These are phyloP conservation scores for Lachnellula occidentalis DNA, from an alignment of 2,329 filamentous ascomycete genomes.

Conservation along the genomic window DNA sequence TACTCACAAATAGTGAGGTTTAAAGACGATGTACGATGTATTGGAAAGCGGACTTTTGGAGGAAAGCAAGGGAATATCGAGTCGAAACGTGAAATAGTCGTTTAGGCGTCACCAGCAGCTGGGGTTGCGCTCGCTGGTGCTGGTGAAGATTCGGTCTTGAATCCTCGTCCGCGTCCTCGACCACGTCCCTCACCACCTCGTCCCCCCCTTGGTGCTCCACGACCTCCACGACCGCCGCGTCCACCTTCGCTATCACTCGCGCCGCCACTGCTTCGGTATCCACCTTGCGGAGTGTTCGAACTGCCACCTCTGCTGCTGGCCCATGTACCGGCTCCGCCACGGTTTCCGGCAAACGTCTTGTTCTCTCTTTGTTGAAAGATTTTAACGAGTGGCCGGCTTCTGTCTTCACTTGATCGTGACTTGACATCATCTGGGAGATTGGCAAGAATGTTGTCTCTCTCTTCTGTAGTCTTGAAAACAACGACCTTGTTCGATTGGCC, in stretches of 20 bases:
- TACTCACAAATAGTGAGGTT: constrained; percentile 26
- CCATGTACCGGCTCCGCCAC: constrained; percentile 64
- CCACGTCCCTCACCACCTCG: constrained; percentile 51
- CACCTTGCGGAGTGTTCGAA: constrained; percentile 51
- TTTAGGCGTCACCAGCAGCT: constrained; percentile 33
- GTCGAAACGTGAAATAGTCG: constrained; percentile 5
- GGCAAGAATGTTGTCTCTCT: constrained; percentile 73
- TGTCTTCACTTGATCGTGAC: constrained; percentile 62
- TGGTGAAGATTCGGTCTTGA: constrained; percentile 49
- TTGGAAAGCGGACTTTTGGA: constrained; percentile 28
- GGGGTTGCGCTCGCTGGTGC: constrained; percentile 48
- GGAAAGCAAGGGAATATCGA: constrained; percentile 24
- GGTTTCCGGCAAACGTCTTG: constrained; percentile 47
- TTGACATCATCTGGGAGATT: constrained; percentile 72
- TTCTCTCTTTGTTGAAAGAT: constrained; percentile 67
- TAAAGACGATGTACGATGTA: constrained; percentile 31
- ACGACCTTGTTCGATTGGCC: constrained; percentile 78
- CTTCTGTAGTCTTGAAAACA: constrained; percentile 73
- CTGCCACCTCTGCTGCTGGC: constrained; percentile 60
- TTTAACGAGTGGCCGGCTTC: constrained; percentile 75
- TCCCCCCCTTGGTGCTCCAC: constrained; percentile 51
- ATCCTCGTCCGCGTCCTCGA: constrained; percentile 50
- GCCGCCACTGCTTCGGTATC: constrained; percentile 73
- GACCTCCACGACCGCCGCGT: constrained; percentile 48
- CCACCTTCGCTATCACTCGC: constrained; percentile 67